Percentiles rank a stretch among this genome's conserved stretches.
Conservation (phyloP, 306 rosid species). For the Lathyrus tuberosus region DNA sequence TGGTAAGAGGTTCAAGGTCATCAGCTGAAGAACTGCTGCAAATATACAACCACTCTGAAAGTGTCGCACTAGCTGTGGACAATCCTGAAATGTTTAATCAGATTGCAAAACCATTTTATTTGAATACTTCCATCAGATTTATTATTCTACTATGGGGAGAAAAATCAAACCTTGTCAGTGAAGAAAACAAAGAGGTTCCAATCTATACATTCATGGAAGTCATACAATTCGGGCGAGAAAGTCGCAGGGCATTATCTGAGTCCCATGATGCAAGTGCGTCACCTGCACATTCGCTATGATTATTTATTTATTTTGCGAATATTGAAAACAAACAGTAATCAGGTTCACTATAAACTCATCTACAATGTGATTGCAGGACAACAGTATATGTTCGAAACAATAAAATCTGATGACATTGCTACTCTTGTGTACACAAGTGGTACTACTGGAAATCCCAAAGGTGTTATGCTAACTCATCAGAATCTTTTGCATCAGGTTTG, state of each 20-base stretch:
- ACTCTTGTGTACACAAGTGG: slow-evolving; percentile 93
- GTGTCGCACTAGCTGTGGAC: slow-evolving; percentile 89
- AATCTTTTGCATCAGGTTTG: slow-evolving; percentile 96
- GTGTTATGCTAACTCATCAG: slow-evolving; percentile 88
- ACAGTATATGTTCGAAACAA: slow-evolving; percentile 60
- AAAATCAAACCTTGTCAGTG: slow-evolving; percentile 57
- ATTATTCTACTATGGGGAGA: slow-evolving; percentile 95
- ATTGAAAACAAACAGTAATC: slow-evolving; percentile 9
- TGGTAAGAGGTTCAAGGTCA: slow-evolving; percentile 95
- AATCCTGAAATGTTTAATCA: slow-evolving; percentile 76
- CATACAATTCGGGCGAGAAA: slow-evolving; percentile 61
- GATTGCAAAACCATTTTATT: slow-evolving; percentile 61
- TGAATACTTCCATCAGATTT: slow-evolving; percentile 63
- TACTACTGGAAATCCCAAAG: slow-evolving; percentile 94
- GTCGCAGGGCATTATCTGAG: slow-evolving; percentile 53
- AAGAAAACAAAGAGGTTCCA: slow-evolving; percentile 52
- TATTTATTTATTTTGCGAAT: neutral
- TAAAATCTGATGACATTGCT: slow-evolving; percentile 76
- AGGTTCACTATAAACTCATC: slow-evolving; percentile 33
- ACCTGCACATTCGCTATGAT: neutral
- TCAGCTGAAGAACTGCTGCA: slow-evolving; percentile 77
- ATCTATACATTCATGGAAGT: slow-evolving; percentile 67
- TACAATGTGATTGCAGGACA: slow-evolving; percentile 58
- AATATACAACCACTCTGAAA: slow-evolving; percentile 88
- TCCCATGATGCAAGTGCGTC: slow-evolving; percentile 67